Evolutionary conservation across 176 grass and related monocot species (phyloP).

Genomic region (Musa acuminata): DNA sequence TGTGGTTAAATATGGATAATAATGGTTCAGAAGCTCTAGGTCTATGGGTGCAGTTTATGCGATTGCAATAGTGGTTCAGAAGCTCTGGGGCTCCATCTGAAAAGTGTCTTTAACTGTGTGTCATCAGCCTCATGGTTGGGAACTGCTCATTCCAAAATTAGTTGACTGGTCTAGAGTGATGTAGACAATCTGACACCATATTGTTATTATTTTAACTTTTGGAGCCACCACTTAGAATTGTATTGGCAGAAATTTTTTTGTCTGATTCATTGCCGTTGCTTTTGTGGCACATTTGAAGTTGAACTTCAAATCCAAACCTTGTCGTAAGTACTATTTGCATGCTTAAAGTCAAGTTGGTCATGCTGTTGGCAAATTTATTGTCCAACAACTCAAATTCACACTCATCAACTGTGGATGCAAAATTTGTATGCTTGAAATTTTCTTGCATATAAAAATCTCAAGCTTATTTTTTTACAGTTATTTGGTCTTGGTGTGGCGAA

Average conservation of each 20-base stretch:
- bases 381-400: background rate
- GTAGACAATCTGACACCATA: background rate
- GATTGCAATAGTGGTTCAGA: background rate
- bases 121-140: background rate
- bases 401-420: background rate
- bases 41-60: background rate
- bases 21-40: background rate
- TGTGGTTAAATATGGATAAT: background rate
- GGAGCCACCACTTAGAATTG: background rate
- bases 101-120: background rate
- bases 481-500: constrained; percentile 92
- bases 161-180: background rate
- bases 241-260: background rate
- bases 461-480: constrained; percentile 37
- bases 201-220: background rate
- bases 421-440: background rate
- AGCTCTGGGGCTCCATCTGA: background rate
- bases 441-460: constrained; percentile 3
- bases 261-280: background rate
- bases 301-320: background rate
- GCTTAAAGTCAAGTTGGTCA: background rate
- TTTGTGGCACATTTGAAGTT: background rate
- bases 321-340: background rate
- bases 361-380: too few species aligned
- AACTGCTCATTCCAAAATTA: background rate